Evolutionary conservation across 805 yeast genomes (phyloP).

Genomic region (Ogataea trehalophila): DNA sequence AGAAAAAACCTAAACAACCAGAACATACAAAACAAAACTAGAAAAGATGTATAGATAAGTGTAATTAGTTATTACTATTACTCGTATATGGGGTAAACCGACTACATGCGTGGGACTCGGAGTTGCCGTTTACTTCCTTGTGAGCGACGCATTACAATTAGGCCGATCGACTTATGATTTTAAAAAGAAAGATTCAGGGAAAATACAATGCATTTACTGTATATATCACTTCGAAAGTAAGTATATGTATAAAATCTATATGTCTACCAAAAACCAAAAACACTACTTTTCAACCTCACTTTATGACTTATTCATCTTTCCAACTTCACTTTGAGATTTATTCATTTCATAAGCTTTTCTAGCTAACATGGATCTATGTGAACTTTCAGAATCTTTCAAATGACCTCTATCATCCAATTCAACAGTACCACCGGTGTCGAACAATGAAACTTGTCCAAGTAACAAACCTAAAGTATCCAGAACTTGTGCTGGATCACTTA

Average conservation of each 20-base stretch:
- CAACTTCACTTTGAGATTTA: background rate
- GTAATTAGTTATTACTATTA: too few species aligned
- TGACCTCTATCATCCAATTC: constrained; percentile 78
- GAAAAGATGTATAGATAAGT: too few species aligned
- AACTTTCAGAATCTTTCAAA: constrained; percentile 42
- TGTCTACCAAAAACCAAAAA: background rate
- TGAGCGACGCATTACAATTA: too few species aligned
- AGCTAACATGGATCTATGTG: constrained; percentile 36
- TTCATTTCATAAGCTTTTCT: constrained; percentile 28
- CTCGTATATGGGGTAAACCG: too few species aligned
- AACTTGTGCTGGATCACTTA: constrained; percentile 79
- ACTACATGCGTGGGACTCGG: too few species aligned
- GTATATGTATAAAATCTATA: background rate
- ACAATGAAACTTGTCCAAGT: constrained; percentile 72
- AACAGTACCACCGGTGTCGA: constrained; percentile 74
- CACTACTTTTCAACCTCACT: background rate
- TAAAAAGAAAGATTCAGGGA: background rate
- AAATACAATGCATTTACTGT: background rate
- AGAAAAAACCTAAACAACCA: background rate
- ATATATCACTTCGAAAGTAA: background rate
- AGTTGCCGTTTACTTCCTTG: too few species aligned
- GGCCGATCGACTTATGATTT: background rate
- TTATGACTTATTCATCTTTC: constrained; percentile 4
- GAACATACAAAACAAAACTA: too few species aligned
- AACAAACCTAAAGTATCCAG: constrained; percentile 77